phyloP scores from a whole-genome alignment of 192 early-diverging fungal genomes.

The Fimicolochytrium jonesii region DNA sequence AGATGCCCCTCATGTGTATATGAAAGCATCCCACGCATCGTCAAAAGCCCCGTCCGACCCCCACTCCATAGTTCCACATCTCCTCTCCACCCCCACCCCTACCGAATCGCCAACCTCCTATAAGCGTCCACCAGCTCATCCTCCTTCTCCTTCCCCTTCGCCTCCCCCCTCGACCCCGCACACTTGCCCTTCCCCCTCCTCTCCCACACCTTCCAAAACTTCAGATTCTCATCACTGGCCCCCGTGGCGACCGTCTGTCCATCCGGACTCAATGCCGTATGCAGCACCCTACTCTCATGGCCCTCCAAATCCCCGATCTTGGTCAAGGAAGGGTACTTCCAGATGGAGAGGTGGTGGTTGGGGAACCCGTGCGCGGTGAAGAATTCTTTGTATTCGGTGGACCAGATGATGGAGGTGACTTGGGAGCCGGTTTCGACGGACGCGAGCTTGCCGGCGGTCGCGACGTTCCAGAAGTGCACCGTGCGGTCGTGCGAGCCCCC shows the following conservation, averaged over 20 bases:
- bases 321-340: conserved; percentile 48
- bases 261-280: conserved; percentile 50
- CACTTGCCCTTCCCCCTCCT: conserved; percentile 12
- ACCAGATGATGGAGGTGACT: conserved; percentile 56
- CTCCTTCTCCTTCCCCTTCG: too few relatives aligned
- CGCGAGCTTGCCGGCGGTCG: conserved; percentile 30
- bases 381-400: conserved; percentile 52
- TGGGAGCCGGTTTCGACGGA: conserved; percentile 54
- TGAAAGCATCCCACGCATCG: too few relatives aligned
- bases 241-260: conserved; percentile 48
- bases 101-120: conserved; percentile 35
- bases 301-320: conserved; percentile 50
- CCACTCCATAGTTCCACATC: too few relatives aligned
- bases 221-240: conserved; percentile 50
- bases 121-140: conserved; percentile 34
- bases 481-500: conserved; percentile 47
- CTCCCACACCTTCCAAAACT: conserved; percentile 61
- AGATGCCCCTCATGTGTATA: too few relatives aligned
- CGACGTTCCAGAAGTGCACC: conserved; percentile 58
- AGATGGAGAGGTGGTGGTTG: conserved; percentile 47
- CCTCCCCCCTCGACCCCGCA: not conserved
- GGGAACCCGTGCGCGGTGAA: conserved; percentile 52
- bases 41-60: too few relatives aligned
- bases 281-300: conserved; percentile 48
- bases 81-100: too few relatives aligned